phyloP scores from a whole-genome alignment of 371 early-diverging fungal genomes.

The Sporodiniella umbellata region DNA sequence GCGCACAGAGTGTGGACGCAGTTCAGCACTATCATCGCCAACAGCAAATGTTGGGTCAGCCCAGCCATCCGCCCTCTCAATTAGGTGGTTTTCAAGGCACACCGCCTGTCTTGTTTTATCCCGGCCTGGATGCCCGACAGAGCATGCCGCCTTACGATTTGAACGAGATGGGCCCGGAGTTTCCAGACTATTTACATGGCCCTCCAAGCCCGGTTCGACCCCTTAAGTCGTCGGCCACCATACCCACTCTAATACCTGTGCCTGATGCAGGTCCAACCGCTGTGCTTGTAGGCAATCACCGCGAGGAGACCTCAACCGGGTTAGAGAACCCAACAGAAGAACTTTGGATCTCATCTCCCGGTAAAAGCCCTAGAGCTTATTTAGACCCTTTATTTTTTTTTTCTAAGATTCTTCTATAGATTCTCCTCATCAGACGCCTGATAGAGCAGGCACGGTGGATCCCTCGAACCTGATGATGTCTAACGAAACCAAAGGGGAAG shows the following conservation, averaged over 20 bases:
- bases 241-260: conserved; percentile 37
- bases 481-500: neutral
- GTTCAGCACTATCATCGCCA: conserved; percentile 11
- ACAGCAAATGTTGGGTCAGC: conserved; percentile 11
- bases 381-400: neutral
- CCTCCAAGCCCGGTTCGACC: conserved; percentile 19
- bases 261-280: conserved; percentile 49
- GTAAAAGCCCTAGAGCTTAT: neutral
- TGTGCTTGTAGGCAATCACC: conserved; percentile 10
- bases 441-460: conserved; percentile 9
- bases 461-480: conserved; percentile 19
- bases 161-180: conserved; percentile 10
- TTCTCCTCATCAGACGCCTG: neutral
- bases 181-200: conserved; percentile 31
- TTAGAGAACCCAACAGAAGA: neutral
- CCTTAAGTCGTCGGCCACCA: neutral
- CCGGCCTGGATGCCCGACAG: conserved; percentile 15
- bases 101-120: conserved; percentile 19
- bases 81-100: neutral
- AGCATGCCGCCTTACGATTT: conserved; percentile 30
- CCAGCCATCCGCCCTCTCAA: conserved; percentile 6
- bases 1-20: conserved; percentile 42
- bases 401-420: neutral
- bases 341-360: conserved; percentile 7
- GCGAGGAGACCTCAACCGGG: neutral